Evolutionary conservation across 2,329 filamentous ascomycete species (phyloP), one percentile per base, ranked within the genome.

Genomic region (Chaetomiaceae sp.): DNA sequence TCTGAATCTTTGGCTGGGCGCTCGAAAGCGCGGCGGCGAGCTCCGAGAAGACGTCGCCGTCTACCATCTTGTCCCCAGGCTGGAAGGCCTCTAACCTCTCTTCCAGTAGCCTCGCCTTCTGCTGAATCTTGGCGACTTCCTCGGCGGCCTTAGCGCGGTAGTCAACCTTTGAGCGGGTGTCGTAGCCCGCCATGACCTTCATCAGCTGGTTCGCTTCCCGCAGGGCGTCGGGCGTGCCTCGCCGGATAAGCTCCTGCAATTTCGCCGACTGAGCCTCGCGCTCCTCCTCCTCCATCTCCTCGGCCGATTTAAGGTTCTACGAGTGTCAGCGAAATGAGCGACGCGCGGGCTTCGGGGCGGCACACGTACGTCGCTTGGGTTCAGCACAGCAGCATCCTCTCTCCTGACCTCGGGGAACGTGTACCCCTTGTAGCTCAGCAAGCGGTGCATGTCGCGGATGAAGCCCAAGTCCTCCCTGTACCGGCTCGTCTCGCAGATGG

Each of bases 261-360:
- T 98, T 98, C n/a, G 93, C 93, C 3, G 89, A 95, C 63, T 98
- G 93, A 2, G 91, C 91, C 58, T 91, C 88, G 47, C 80, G 80
- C 64, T 98, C 93, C 67, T 98, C 93, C 60, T 94, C 88, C 62
- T 98, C 93, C 90, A 98, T 97, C 63, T 98, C 93, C 61, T 98
- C 93, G 19, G 88, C 89, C 1, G 91, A 97, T 68, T 94, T 89
- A 36, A 98, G 77, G 60, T 93, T 95, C 88, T 95, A 62, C 24
- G 24, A 18, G 26, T 24, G 57, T 70, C 54, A 68, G 61, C 47
- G 49, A 47, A 19, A 7, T 30, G 27, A 15, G 9, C 12, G 38
- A 6, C 37, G 14, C 17, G n/a, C 6, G 7, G 29, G 14, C 18
- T 15, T 14, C n/a, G 20, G 7, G 40, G n/a, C 39, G 10, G 27